Base-by-base conservation (phyloP, 2,329 filamentous ascomycete genomes). In the Passalora sequoiae region DNA sequence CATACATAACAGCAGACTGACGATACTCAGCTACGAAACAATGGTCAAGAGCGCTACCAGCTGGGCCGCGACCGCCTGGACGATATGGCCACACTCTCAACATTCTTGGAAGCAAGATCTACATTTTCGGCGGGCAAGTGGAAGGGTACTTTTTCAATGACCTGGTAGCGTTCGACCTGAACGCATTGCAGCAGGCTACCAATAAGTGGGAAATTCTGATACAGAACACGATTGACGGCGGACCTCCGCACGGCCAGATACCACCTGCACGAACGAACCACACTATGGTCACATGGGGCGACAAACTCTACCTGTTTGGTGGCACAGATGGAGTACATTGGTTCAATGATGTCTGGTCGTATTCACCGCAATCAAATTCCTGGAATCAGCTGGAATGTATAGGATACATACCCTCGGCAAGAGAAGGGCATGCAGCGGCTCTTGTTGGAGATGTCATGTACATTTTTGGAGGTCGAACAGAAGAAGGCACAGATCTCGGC, bases 341-440 rank as follows among this genome's bases (percentile, higher is more conserved):
- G 94, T 98, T 97, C 71, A 98, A 97, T 65, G 92, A 98, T 63
- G 92, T 98, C 36, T 98, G 92, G 92, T 87, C 83, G 40, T 98
- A 92, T 64, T 91, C 96, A 59, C 86, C 89, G 6, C 75, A 81
- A 43, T 71, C 78, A 33, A 96, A 96, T 65, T 71, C 76, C 43
- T 98, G 92, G 92, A 71, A 80, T 7, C 84, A 94, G 62, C 75
- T 95, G 43, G 91, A 97, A 60, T 98, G 92, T 64, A 96, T 97
- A 59, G 92, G 92, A 25, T 98, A 96, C 65, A 97, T 98, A 47
- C 92, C 94, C 1, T 83, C 89, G 1, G 83, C 91, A 13, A 81
- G 92, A 48, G 92, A 98, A 73, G 92, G 92, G 3, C 92, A 98
- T 65, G 89, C 94, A 9, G 88, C 92, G 10, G 83, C 91, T 3